These are phyloP conservation scores for Cladophialophora carrionii DNA, from an alignment of 2,329 filamentous ascomycete genomes.

Conservation along the genomic window DNA sequence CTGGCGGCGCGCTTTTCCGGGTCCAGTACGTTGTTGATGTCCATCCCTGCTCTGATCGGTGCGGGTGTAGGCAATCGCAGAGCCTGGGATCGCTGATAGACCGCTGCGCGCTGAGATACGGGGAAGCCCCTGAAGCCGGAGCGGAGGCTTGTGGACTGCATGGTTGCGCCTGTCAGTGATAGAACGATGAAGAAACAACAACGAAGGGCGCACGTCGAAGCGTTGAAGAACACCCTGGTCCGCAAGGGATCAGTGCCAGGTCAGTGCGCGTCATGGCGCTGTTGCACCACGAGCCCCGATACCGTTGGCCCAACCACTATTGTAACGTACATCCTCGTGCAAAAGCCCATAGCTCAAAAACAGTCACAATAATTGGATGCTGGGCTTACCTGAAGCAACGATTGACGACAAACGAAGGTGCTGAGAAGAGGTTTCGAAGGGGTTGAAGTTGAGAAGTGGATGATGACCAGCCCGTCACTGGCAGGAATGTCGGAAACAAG, in stretches of 20 bases:
- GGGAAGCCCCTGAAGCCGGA: conserved; percentile 24
- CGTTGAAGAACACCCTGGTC: conserved; percentile 33
- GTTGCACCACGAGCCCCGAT: conserved; percentile 15
- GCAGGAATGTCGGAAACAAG: conserved; percentile 33
- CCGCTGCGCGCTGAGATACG: conserved; percentile 26
- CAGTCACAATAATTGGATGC: conserved; percentile 4
- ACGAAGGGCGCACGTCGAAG: conserved; percentile 16
- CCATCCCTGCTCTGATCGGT: conserved; percentile 46
- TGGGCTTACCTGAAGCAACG: conserved; percentile 25
- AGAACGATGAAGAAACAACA: conserved; percentile 24
- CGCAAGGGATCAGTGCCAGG: conserved; percentile 33
- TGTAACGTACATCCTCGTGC: conserved; percentile 15
- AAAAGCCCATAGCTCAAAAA: conserved; percentile 27
- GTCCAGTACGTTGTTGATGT: conserved; percentile 58
- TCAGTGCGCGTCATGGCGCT: conserved; percentile 33
- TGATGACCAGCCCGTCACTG: conserved; percentile 21
- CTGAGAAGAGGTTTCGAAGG: conserved; percentile 14
- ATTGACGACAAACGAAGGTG: conserved; percentile 17
- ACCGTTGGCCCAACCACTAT: conserved; percentile 24
- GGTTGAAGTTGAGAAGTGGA: conserved; percentile 17
- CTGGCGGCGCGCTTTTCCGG: conserved; percentile 52
- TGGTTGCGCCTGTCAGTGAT: conserved; percentile 28
- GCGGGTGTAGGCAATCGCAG: conserved; percentile 24
- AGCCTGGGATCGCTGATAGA: conserved; percentile 28
- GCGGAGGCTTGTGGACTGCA: conserved; percentile 35